These are phyloP conservation scores for Coemansia sp. DNA, from an alignment of 192 early-diverging fungal species.

Conservation along the genomic window DNA sequence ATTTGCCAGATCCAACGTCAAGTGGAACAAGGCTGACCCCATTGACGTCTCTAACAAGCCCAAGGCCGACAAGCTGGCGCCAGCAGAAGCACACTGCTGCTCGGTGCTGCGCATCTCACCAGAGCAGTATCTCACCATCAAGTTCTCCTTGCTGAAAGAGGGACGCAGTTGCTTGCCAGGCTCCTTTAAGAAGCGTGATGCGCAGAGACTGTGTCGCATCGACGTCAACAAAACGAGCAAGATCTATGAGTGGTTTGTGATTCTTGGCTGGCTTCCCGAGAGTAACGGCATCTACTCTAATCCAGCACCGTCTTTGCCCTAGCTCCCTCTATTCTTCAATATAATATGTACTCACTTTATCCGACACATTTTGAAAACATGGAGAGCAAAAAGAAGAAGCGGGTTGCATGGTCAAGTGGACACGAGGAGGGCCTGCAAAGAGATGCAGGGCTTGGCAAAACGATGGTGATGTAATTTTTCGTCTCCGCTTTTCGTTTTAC, in stretches of 20 bases:
- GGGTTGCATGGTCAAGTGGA: not conserved
- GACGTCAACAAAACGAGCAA: constrained; percentile 94
- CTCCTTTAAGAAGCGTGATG: constrained; percentile 85
- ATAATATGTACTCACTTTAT: not conserved
- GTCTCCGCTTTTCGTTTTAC: not conserved
- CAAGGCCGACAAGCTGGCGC: constrained; percentile 39
- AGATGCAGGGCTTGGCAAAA: not conserved
- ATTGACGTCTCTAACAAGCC: constrained; percentile 42
- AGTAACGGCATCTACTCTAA: constrained; percentile 38
- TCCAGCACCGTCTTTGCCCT: constrained; percentile 6
- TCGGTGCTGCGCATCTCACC: constrained; percentile 81
- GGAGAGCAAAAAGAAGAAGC: not conserved
- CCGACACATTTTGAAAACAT: not conserved
- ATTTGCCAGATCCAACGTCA: constrained; percentile 36
- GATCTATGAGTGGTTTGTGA: constrained; percentile 86
- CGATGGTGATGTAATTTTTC: not conserved
- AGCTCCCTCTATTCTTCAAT: not conserved
- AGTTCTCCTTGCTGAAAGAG: constrained; percentile 71
- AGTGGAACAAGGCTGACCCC: constrained; percentile 55
- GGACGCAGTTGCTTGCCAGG: constrained; percentile 29
- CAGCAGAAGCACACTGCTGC: constrained; percentile 72
- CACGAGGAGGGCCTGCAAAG: not conserved
- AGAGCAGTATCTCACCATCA: constrained; percentile 81
- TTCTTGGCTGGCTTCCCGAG: constrained; percentile 77
- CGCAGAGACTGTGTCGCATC: constrained; percentile 85